Percentiles rank a stretch among this genome's conserved stretches.
These are phyloP conservation scores for Vitis hybrid DNA, from an alignment of 177 flowering plant species.

Conservation along the genomic window DNA sequence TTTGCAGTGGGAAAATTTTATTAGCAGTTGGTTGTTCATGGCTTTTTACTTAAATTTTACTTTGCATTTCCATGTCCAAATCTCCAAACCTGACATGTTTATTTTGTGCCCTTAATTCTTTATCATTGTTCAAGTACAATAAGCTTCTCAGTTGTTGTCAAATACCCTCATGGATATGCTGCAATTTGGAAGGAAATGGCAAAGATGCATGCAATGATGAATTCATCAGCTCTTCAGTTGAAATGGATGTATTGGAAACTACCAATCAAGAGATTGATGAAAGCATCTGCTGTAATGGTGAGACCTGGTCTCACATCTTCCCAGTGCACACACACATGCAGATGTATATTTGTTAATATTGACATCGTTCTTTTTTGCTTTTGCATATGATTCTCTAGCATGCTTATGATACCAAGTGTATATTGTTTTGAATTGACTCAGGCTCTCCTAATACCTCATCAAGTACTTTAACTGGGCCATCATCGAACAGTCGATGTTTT, in stretches of 20 bases:
- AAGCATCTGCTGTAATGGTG: constrained; percentile 38
- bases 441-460: constrained; percentile 42
- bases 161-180: constrained; percentile 88
- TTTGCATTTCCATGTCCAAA: background rate
- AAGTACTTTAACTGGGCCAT: constrained; percentile 34
- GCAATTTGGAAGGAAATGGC: constrained; percentile 78
- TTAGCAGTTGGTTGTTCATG: background rate
- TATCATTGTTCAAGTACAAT: constrained; percentile 56
- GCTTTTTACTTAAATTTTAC: background rate
- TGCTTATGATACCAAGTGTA: background rate
- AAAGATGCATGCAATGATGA: constrained; percentile 42
- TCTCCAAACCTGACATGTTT: constrained; percentile 25
- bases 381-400: background rate
- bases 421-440: constrained; percentile 19
- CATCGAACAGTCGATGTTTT: constrained; percentile 49
- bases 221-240: constrained; percentile 49
- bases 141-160: constrained; percentile 55
- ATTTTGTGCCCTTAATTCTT: constrained; percentile 13
- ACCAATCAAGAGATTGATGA: constrained; percentile 27
- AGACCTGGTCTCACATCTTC: constrained; percentile 1
- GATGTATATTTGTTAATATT: background rate
- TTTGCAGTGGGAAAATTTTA: background rate
- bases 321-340: background rate
- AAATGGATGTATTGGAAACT: constrained; percentile 74
- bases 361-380: background rate